Evolutionary conservation across 257 asterid genomes (phyloP).

Genomic region (Fraxinus anomala): DNA sequence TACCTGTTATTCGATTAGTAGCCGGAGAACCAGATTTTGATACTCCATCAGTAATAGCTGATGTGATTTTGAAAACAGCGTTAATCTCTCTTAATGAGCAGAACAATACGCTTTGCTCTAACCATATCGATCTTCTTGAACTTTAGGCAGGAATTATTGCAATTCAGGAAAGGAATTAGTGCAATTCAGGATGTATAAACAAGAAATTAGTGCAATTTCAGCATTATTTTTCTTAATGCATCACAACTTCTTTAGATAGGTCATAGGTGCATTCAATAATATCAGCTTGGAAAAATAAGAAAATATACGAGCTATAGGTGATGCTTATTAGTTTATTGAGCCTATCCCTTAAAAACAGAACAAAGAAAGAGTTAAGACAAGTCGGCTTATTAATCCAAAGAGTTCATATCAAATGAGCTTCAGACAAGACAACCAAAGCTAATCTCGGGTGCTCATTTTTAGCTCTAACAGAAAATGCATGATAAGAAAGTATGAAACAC

Average conservation of each 20-base stretch:
- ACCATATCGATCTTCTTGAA: too few species aligned
- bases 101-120: too few species aligned
- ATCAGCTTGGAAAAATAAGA: neutral
- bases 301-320: neutral
- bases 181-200: too few species aligned
- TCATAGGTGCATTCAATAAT: neutral
- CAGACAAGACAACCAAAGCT: neutral
- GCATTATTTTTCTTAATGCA: too few species aligned
- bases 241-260: neutral
- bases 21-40: slow-evolving; percentile 72
- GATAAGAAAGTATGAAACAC: too few species aligned
- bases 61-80: too few species aligned
- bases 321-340: neutral
- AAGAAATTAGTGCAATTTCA: too few species aligned
- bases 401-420: neutral
- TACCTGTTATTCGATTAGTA: slow-evolving; percentile 51
- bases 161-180: too few species aligned
- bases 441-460: too few species aligned
- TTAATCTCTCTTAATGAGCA: too few species aligned
- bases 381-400: neutral
- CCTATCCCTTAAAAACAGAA: neutral
- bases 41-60: neutral
- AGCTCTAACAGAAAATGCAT: too few species aligned
- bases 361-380: neutral
- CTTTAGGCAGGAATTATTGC: too few species aligned